A percentile compares a stretch with the other conserved stretches of the same genome.
Evolutionary conservation across 352 stramenopile genomes (phyloP).

Genomic region (Halophytophthora polymorphica): DNA sequence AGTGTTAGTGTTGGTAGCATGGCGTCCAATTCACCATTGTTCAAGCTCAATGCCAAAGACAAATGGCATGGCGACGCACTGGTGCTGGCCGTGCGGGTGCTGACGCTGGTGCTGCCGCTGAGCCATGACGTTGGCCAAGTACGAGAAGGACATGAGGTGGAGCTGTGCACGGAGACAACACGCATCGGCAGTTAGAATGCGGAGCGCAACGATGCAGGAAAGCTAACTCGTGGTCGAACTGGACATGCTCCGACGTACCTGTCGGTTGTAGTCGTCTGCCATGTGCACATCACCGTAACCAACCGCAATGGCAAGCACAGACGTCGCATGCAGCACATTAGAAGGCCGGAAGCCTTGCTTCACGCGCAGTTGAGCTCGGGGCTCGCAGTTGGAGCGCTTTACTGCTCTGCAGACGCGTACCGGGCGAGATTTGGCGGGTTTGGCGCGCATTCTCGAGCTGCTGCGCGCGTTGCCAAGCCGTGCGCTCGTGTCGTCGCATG

Average conservation of each 20-base stretch:
- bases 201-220: background rate
- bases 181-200: background rate
- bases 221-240: no score
- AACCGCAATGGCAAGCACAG: background rate
- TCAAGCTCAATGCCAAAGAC: background rate
- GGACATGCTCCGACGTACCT: no score
- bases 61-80: background rate
- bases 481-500: constrained; percentile 27
- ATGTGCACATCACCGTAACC: constrained; percentile 12
- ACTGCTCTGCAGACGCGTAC: constrained; percentile 11
- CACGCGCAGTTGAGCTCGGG: background rate
- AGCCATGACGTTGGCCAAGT: constrained; percentile 53
- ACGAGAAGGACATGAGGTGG: constrained; percentile 50
- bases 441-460: constrained; percentile 42
- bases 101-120: constrained; percentile 38
- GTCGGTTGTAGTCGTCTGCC: constrained; percentile 49
- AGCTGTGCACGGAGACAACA: constrained; percentile 13
- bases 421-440: constrained; percentile 36
- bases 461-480: constrained; percentile 31
- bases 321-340: background rate
- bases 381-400: background rate
- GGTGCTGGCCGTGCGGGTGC: constrained; percentile 26
- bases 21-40: background rate
- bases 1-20: background rate
- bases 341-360: background rate